Percentiles rank a stretch among this genome's conserved stretches.
phyloP scores from a whole-genome alignment of 108 stramenopile species.

The Cyclotella sp. region DNA sequence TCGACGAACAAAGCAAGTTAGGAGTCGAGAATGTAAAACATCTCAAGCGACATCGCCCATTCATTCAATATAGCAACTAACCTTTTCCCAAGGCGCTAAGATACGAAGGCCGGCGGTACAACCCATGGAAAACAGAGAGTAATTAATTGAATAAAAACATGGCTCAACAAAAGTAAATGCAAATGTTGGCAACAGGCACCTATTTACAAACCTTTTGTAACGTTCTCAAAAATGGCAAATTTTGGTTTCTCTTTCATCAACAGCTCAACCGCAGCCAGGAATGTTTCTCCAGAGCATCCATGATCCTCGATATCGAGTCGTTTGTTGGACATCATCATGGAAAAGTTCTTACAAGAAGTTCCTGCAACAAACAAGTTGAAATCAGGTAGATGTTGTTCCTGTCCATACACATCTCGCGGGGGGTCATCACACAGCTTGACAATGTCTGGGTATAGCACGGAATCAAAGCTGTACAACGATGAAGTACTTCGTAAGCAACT shows the following conservation, averaged over 20 bases:
- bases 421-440: conserved; percentile 66
- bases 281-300: conserved; percentile 80
- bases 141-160: not conserved
- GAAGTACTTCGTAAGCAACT: not conserved
- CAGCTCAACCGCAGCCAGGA: conserved; percentile 73
- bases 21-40: conserved; percentile 5
- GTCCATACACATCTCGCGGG: conserved; percentile 73
- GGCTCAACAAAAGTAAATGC: not conserved
- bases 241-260: conserved; percentile 66
- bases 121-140: not conserved
- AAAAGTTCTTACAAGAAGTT: conserved; percentile 84
- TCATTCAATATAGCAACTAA: not conserved
- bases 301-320: conserved; percentile 81
- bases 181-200: not conserved
- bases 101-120: not conserved
- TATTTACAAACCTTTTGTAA: conserved; percentile 29
- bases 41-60: conserved; percentile 12
- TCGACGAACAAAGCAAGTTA: not conserved
- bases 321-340: conserved; percentile 62
- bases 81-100: conserved; percentile 66
- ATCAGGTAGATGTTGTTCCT: conserved; percentile 49
- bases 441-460: conserved; percentile 76
- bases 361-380: conserved; percentile 83
- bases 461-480: conserved; percentile 44
- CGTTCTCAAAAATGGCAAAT: conserved; percentile 83